These are phyloP conservation scores for Coprinopsis cinerea DNA, from an alignment of 768 basidiomycete genomes.

Conservation along the genomic window DNA sequence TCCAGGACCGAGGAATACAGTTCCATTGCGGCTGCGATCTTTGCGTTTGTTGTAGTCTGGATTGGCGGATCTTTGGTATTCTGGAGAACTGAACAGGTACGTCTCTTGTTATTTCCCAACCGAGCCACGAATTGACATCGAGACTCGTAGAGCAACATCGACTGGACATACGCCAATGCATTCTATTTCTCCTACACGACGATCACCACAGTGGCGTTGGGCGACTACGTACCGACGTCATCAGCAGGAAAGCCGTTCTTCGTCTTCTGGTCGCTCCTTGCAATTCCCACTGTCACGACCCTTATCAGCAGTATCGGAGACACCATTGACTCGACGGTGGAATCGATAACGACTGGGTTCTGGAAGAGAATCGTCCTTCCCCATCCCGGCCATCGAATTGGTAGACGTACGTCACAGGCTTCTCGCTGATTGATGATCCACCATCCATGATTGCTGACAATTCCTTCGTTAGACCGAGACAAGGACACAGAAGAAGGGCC, in stretches of 20 bases:
- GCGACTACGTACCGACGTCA: constrained; percentile 31
- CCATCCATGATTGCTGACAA: background rate
- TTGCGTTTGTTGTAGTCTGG: constrained; percentile 28
- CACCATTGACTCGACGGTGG: constrained; percentile 34
- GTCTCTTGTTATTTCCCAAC: constrained; percentile 12
- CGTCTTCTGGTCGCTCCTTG: constrained; percentile 35
- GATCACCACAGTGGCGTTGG: constrained; percentile 35
- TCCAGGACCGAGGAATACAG: constrained; percentile 22
- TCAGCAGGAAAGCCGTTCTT: constrained; percentile 34
- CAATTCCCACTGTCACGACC: constrained; percentile 35
- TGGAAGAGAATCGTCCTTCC: constrained; percentile 23
- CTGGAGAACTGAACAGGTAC: constrained; percentile 27
- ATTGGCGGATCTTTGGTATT: constrained; percentile 32
- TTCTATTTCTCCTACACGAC: constrained; percentile 36
- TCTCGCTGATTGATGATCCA: background rate
- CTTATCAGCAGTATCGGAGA: constrained; percentile 45
- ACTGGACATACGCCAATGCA: constrained; percentile 31
- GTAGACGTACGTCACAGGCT: background rate
- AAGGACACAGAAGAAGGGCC: too few species aligned
- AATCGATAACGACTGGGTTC: constrained; percentile 25
- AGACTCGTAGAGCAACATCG: background rate
- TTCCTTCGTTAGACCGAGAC: too few species aligned
- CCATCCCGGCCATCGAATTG: constrained; percentile 13
- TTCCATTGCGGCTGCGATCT: constrained; percentile 18
- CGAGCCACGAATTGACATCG: too few species aligned